Percentiles rank a stretch among this genome's conserved stretches.
These are phyloP conservation scores for Panellus pusillus DNA, from an alignment of 768 basidiomycete species.

Conservation along the genomic window DNA sequence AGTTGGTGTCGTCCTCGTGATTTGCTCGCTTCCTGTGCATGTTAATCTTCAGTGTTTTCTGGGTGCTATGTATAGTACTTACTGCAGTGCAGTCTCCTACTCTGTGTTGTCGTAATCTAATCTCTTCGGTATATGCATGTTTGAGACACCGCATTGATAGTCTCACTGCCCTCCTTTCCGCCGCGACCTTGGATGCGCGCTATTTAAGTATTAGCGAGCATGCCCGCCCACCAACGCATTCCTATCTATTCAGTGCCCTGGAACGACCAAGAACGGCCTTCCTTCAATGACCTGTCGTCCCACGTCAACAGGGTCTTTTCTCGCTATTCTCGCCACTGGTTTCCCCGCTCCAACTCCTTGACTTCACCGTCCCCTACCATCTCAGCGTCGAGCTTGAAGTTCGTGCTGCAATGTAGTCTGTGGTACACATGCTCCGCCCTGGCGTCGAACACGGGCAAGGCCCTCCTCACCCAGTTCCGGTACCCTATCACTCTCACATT, in stretches of 20 bases:
- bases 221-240: slow-evolving; percentile 18
- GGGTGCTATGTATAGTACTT: background rate
- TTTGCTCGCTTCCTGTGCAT: background rate
- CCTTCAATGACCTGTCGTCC: slow-evolving; percentile 17
- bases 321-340: slow-evolving; percentile 18
- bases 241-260: slow-evolving; percentile 23
- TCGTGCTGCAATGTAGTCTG: slow-evolving; percentile 79
- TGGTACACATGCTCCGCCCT: slow-evolving; percentile 96
- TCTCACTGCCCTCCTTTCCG: background rate
- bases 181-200: slow-evolving; percentile 13
- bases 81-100: too few relatives aligned
- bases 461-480: slow-evolving; percentile 87
- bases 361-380: slow-evolving; percentile 27
- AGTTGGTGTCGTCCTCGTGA: slow-evolving; percentile 6
- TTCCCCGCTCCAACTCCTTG: slow-evolving; percentile 20
- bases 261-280: slow-evolving; percentile 17
- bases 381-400: slow-evolving; percentile 39
- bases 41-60: background rate
- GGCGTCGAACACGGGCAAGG: slow-evolving; percentile 95
- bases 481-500: slow-evolving; percentile 98
- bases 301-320: slow-evolving; percentile 14
- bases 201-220: slow-evolving; percentile 20
- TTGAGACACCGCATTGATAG: slow-evolving; percentile 5
- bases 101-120: background rate
- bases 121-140: background rate